A percentile compares a stretch with the other conserved stretches of the same genome.
phyloP scores from a whole-genome alignment of 2,329 filamentous ascomycete species.

The Trichoderma cornu-damae region DNA sequence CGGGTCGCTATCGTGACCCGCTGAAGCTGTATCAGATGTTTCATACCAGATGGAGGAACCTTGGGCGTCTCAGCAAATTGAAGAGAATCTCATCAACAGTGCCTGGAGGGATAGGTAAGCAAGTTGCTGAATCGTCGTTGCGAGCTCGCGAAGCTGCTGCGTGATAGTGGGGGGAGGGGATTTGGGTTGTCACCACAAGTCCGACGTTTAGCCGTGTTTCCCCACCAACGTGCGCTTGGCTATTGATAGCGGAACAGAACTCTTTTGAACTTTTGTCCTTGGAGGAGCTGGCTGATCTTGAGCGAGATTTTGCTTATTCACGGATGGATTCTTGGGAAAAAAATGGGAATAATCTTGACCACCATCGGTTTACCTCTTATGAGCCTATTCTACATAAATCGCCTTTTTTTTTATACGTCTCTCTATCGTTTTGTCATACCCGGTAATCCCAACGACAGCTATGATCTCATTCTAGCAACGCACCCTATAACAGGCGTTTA shows the following conservation, averaged over 20 bases:
- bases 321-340: too few relatives aligned
- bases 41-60: too few relatives aligned
- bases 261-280: too few relatives aligned
- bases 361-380: constrained; percentile 32
- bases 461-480: constrained; percentile 35
- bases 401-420: constrained; percentile 34
- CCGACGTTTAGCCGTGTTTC: constrained; percentile 6
- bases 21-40: neutral
- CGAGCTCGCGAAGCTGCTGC: neutral
- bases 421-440: constrained; percentile 36
- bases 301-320: too few relatives aligned
- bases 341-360: too few relatives aligned
- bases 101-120: neutral
- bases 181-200: neutral
- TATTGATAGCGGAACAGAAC: too few relatives aligned
- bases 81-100: neutral
- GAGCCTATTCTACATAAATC: constrained; percentile 32
- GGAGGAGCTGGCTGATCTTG: too few relatives aligned
- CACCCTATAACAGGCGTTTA: constrained; percentile 32
- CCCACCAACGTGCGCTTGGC: too few relatives aligned
- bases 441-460: constrained; percentile 34
- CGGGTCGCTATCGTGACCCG: neutral
- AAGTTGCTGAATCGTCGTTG: neutral
- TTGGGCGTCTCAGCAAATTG: neutral
- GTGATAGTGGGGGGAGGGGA: constrained; percentile 17